phyloP scores from a whole-genome alignment of 148 eudicot species.

The Vaccinium corymbosum region DNA sequence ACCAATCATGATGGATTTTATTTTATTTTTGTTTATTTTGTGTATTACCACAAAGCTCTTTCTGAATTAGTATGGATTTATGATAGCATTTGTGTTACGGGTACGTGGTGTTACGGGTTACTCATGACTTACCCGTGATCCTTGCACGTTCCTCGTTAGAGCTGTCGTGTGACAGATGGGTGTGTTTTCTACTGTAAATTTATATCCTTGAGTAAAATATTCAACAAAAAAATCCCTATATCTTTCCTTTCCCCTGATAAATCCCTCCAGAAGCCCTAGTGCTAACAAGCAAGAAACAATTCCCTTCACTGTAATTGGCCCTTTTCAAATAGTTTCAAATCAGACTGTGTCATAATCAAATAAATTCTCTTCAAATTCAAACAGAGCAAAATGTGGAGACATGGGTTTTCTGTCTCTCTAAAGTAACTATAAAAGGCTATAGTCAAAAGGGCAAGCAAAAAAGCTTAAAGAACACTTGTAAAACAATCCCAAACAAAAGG shows the following conservation, averaged over 20 bases:
- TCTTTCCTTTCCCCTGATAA: not conserved
- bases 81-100: too few species aligned
- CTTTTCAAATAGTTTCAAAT: not conserved
- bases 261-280: not conserved
- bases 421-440: conserved; percentile 44
- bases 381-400: conserved; percentile 7
- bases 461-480: conserved; percentile 22
- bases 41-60: too few species aligned
- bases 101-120: too few species aligned
- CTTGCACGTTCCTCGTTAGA: too few species aligned
- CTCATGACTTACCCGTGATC: too few species aligned
- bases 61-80: too few species aligned
- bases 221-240: not conserved
- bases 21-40: too few species aligned
- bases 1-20: too few species aligned
- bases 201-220: not conserved
- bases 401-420: conserved; percentile 39
- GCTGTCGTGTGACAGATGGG: too few species aligned
- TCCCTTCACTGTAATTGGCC: not conserved
- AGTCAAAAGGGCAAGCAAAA: conserved; percentile 48
- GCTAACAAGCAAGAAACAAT: not conserved
- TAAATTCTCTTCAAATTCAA: not conserved
- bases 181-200: too few species aligned
- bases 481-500: conserved; percentile 25
- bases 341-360: not conserved